A percentile compares a stretch with the other conserved stretches of the same genome.
Evolutionary conservation across 2,329 filamentous ascomycete genomes (phyloP).

Genomic region (Verticillium klebahnii): DNA sequence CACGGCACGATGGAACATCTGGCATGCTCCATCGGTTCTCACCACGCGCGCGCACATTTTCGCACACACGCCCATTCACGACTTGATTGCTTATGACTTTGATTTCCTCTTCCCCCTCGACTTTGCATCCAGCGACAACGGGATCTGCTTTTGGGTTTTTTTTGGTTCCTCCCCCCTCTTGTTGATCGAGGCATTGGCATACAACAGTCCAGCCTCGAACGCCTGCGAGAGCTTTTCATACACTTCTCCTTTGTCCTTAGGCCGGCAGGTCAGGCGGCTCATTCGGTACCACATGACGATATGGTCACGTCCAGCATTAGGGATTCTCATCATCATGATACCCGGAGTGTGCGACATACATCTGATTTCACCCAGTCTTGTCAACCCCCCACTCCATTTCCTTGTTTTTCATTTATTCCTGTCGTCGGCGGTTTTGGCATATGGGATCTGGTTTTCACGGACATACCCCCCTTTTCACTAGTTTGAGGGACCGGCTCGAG

Average conservation of each 20-base stretch:
- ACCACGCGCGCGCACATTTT: neutral
- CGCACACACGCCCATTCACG: neutral
- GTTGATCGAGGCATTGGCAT: neutral
- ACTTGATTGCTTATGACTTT: neutral
- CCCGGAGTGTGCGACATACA: slow-evolving; percentile 16
- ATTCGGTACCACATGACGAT: slow-evolving; percentile 3
- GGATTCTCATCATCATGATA: slow-evolving; percentile 12
- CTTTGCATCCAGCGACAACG: neutral
- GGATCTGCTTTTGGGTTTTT: neutral
- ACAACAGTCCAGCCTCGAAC: neutral
- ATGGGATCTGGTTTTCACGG: neutral
- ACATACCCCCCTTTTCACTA: slow-evolving; percentile 1
- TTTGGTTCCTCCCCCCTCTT: neutral
- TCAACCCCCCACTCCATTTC: slow-evolving; percentile 11
- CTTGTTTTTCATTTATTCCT: slow-evolving; percentile 2
- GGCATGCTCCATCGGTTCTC: slow-evolving; percentile 13
- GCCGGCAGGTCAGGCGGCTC: neutral
- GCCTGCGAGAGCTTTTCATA: neutral
- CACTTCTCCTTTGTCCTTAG: neutral
- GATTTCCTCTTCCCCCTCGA: neutral
- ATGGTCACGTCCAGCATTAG: slow-evolving; percentile 12
- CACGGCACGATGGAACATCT: slow-evolving; percentile 11
- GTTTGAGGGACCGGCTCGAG: neutral
- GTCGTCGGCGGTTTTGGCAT: neutral
- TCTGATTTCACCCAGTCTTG: slow-evolving; percentile 12